Percentiles rank a stretch among this genome's conserved stretches.
Conservation (phyloP, 371 early-diverging fungal species). For the Dipsacomyces acuminosporus region DNA sequence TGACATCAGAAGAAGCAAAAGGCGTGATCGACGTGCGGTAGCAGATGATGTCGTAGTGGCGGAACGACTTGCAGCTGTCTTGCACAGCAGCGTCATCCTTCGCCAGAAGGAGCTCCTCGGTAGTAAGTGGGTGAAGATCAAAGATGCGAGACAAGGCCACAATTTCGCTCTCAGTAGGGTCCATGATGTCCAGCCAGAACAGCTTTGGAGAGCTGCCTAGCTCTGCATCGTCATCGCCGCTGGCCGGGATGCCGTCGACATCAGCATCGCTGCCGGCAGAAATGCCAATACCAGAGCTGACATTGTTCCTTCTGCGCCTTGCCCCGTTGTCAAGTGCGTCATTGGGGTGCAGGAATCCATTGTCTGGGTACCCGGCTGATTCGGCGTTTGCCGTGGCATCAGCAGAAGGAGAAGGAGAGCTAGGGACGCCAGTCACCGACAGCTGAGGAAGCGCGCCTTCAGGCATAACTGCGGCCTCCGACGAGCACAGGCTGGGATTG, state of each 20-base stretch:
- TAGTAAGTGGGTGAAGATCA: slow-evolving; percentile 43
- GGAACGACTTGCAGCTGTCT: slow-evolving; percentile 41
- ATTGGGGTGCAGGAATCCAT: slow-evolving; percentile 31
- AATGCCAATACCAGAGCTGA: neutral
- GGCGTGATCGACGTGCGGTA: slow-evolving; percentile 43
- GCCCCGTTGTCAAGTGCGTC: slow-evolving; percentile 14
- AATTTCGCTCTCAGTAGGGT: slow-evolving; percentile 36
- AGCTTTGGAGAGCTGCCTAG: slow-evolving; percentile 1
- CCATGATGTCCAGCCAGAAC: slow-evolving; percentile 46
- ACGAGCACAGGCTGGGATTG: no score
- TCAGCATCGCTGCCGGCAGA: neutral
- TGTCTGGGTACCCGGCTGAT: slow-evolving; percentile 2
- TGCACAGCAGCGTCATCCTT: slow-evolving; percentile 15
- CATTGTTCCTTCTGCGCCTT: neutral
- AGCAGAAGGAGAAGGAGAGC: slow-evolving; percentile 10
- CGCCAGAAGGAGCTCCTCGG: slow-evolving; percentile 43
- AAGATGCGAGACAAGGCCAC: slow-evolving; percentile 36
- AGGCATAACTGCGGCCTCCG: no score
- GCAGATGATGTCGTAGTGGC: slow-evolving; percentile 43
- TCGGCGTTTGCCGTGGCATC: slow-evolving; percentile 16
- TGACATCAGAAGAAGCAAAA: no score
- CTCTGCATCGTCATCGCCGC: neutral
- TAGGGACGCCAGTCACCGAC: slow-evolving; percentile 22
- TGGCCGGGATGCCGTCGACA: neutral
- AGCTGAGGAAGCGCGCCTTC: slow-evolving; percentile 15